Evolutionary conservation across 2,329 filamentous ascomycete species (phyloP).

Genomic region (Aplosporella prunicola): DNA sequence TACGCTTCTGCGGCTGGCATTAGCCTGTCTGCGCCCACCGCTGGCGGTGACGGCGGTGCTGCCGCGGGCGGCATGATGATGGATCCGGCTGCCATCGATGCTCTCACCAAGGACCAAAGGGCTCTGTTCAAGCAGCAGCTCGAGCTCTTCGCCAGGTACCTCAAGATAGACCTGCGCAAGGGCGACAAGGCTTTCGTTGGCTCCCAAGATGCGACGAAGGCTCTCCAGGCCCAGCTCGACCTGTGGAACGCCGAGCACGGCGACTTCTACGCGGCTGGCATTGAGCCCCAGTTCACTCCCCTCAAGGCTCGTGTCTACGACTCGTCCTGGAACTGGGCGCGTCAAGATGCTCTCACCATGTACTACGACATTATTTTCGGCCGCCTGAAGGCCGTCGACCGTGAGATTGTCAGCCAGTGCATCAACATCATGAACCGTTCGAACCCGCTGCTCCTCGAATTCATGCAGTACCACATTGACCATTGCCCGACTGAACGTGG

Average conservation of each 20-base stretch:
- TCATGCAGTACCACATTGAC: conserved; percentile 99
- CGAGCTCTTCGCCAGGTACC: conserved; percentile 85
- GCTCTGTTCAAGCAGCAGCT: conserved; percentile 97
- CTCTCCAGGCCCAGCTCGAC: conserved; percentile 87
- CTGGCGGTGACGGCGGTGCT: conserved; percentile 62
- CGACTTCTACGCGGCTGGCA: conserved; percentile 89
- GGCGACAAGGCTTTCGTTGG: conserved; percentile 88
- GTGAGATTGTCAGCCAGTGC: conserved; percentile 96
- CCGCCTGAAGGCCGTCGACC: conserved; percentile 81
- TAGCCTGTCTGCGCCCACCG: conserved; percentile 62
- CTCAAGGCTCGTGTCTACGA: conserved; percentile 96
- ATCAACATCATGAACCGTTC: conserved; percentile 99
- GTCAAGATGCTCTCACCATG: conserved; percentile 95
- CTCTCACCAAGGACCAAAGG: conserved; percentile 91
- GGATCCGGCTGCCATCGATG: conserved; percentile 94
- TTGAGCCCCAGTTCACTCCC: conserved; percentile 85
- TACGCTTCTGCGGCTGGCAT: conserved; percentile 79
- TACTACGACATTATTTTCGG: conserved; percentile 99
- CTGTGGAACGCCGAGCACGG: conserved; percentile 93
- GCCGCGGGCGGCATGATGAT: conserved; percentile 93
- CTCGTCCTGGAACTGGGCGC: conserved; percentile 98
- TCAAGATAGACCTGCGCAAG: conserved; percentile 94
- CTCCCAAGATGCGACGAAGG: conserved; percentile 74
- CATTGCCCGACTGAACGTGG: conserved; percentile 94
- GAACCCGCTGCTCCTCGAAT: conserved; percentile 88